Percentiles rank a stretch among this genome's conserved stretches.
These are phyloP conservation scores for Pythium sp. DNA, from an alignment of 352 stramenopile species.

Conservation along the genomic window DNA sequence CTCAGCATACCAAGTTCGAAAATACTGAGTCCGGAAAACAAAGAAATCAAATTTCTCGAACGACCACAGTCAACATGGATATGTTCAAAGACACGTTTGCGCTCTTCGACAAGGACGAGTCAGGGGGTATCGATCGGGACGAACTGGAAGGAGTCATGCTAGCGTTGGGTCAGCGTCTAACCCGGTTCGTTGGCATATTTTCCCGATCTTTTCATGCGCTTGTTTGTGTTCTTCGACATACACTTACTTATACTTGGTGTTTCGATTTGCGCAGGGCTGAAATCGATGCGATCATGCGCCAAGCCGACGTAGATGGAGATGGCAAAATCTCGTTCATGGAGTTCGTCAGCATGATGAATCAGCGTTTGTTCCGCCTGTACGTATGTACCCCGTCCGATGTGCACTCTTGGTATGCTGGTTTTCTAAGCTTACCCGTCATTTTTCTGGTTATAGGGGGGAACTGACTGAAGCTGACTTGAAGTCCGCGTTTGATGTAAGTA, in stretches of 20 bases:
- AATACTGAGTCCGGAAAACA: constrained; percentile 1
- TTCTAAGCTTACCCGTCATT: not conserved
- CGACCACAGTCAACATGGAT: constrained; percentile 71
- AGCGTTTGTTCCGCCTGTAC: constrained; percentile 60
- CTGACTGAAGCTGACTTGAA: constrained; percentile 54
- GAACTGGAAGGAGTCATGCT: constrained; percentile 54
- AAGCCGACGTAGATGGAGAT: constrained; percentile 65
- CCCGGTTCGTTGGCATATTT: constrained; percentile 23
- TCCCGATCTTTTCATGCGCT: not conserved
- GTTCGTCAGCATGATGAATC: constrained; percentile 79
- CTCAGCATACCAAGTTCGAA: constrained; percentile 58
- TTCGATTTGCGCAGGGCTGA: constrained; percentile 25
- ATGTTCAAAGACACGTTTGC: constrained; percentile 80
- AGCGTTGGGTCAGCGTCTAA: constrained; percentile 54
- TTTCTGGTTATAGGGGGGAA: constrained; percentile 34
- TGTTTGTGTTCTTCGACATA: not conserved
- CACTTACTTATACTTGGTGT: not conserved
- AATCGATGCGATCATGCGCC: constrained; percentile 64
- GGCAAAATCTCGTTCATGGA: constrained; percentile 76
- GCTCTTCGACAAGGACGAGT: constrained; percentile 78
- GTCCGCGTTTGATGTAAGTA: constrained; percentile 54
- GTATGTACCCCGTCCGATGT: not conserved
- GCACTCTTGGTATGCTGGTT: not conserved
- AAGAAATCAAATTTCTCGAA: constrained; percentile 25
- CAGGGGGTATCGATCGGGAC: constrained; percentile 57